phyloP scores from a whole-genome alignment of 2,329 filamentous ascomycete genomes.

The Onygenales sp. region DNA sequence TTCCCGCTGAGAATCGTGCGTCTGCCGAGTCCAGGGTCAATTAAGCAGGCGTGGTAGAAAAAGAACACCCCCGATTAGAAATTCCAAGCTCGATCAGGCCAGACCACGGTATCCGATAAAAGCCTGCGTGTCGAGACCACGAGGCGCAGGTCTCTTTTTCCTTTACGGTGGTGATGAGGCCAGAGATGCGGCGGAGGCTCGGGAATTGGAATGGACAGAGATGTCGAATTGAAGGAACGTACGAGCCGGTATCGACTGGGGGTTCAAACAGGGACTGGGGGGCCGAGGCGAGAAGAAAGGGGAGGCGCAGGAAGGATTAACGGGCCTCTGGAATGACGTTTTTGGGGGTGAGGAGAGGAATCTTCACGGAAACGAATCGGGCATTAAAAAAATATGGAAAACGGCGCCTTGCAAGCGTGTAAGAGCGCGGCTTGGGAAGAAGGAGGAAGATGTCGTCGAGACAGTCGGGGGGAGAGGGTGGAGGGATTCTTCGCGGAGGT shows the following conservation, averaged over 20 bases:
- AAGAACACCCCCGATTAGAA: not conserved
- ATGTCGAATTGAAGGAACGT: slow-evolving; percentile 1
- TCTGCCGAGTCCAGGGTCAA: not conserved
- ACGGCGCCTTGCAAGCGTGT: slow-evolving; percentile 9
- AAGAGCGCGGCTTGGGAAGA: slow-evolving; percentile 11
- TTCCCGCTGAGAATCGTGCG: not conserved
- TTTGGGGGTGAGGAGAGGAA: not conserved
- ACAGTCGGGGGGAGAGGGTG: slow-evolving; percentile 3
- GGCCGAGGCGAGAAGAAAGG: not conserved
- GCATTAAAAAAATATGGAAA: slow-evolving; percentile 10
- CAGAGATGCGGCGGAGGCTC: not conserved
- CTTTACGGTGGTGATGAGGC: not conserved
- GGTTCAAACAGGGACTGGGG: not conserved
- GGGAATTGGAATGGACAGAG: not conserved
- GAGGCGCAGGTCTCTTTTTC: not conserved
- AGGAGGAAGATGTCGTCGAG: slow-evolving; percentile 14
- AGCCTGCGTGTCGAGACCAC: not conserved
- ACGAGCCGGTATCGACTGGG: not conserved
- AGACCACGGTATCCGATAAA: not conserved
- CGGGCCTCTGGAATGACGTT: not conserved
- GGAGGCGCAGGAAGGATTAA: not conserved
- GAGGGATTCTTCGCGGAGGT: not conserved
- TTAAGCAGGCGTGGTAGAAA: not conserved
- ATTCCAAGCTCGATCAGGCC: not conserved
- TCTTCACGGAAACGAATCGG: slow-evolving; percentile 7